A percentile compares a stretch with the other conserved stretches of the same genome.
These are phyloP conservation scores for Lolium multiflorum DNA, from an alignment of 176 grass and related monocot genomes.

Conservation along the genomic window DNA sequence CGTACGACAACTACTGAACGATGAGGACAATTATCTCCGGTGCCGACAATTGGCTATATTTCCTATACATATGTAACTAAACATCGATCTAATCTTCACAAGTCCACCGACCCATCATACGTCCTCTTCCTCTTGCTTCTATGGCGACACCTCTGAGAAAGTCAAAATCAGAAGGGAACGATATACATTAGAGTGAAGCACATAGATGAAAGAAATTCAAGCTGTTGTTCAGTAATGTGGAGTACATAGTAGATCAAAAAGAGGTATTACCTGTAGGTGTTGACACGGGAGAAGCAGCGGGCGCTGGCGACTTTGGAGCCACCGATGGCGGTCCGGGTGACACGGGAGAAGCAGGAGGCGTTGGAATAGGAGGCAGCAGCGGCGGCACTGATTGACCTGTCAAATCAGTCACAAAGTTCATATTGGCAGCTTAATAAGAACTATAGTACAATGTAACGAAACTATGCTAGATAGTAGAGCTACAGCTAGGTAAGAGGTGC, in stretches of 20 bases:
- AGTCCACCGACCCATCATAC: background rate
- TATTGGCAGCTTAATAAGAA: background rate
- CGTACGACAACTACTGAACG: background rate
- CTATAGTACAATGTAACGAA: too few relatives aligned
- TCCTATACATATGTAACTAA: background rate
- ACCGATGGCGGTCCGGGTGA: background rate
- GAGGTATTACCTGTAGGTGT: background rate
- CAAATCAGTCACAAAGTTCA: background rate
- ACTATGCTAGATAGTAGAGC: background rate
- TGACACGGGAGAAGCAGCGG: slow-evolving; percentile 1
- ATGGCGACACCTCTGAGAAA: background rate
- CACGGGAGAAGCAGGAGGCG: background rate
- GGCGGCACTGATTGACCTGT: background rate
- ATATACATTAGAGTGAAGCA: background rate
- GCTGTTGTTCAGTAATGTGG: background rate
- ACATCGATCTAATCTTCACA: background rate
- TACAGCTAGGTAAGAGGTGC: background rate
- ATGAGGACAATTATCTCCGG: background rate
- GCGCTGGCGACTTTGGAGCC: background rate
- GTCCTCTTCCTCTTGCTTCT: slow-evolving; percentile 1
- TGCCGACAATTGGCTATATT: background rate
- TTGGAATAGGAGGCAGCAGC: background rate
- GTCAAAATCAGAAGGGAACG: background rate
- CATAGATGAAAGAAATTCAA: background rate
- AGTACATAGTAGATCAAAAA: background rate